Percentiles rank a stretch among this genome's conserved stretches.
Conservation (phyloP, 2,329 filamentous ascomycete species). For the Penicillium sp. region DNA sequence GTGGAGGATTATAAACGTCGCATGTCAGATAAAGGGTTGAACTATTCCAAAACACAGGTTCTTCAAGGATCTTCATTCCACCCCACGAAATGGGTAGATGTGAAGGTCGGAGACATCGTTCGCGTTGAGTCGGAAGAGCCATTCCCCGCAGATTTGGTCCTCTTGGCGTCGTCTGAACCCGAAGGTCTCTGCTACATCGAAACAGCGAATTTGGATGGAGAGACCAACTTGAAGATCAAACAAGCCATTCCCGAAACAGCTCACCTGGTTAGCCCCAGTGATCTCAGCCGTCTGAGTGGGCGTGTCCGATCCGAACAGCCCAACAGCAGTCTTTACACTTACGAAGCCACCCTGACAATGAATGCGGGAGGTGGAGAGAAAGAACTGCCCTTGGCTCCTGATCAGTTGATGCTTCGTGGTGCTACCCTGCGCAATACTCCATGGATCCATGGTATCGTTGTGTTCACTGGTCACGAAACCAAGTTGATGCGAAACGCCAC, state of each 20-base stretch:
- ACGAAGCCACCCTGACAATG: constrained; percentile 94
- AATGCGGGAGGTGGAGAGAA: constrained; percentile 89
- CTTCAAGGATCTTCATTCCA: constrained; percentile 82
- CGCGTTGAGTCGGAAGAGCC: constrained; percentile 92
- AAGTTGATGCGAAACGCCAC: constrained; percentile 99
- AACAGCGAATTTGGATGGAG: constrained; percentile 94
- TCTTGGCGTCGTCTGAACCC: constrained; percentile 92
- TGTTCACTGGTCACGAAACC: constrained; percentile 97
- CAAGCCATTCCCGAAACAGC: constrained; percentile 93
- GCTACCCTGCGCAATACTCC: constrained; percentile 94
- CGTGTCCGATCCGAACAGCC: constrained; percentile 93
- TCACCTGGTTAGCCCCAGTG: constrained; percentile 80
- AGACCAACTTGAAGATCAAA: constrained; percentile 99
- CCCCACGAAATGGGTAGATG: constrained; percentile 90
- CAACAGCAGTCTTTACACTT: constrained; percentile 97
- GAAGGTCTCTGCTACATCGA: constrained; percentile 99
- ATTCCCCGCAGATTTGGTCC: constrained; percentile 90
- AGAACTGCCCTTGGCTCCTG: constrained; percentile 84
- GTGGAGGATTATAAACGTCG: constrained; percentile 93
- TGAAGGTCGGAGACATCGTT: constrained; percentile 89
- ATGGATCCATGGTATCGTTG: constrained; percentile 94
- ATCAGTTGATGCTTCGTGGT: constrained; percentile 89
- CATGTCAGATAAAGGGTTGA: constrained; percentile 81
- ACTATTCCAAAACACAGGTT: constrained; percentile 82
- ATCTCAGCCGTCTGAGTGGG: constrained; percentile 83